A percentile compares a stretch with the other conserved stretches of the same genome.
phyloP scores from a whole-genome alignment of 768 basidiomycete species.

The Lactarius trivialis region DNA sequence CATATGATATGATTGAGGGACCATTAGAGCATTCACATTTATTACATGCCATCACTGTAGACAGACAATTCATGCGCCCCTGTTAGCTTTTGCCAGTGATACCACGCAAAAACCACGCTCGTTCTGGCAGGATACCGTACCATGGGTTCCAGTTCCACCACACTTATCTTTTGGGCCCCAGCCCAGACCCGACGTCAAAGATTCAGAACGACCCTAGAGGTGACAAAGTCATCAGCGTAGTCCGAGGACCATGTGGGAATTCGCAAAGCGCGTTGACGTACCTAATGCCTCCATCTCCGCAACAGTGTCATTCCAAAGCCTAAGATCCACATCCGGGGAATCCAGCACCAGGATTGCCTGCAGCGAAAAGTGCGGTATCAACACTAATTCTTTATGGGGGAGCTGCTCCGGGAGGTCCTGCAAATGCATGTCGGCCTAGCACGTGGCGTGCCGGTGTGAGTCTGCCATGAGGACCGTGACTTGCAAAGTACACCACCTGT shows the following conservation, averaged over 20 bases:
- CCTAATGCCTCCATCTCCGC: constrained; percentile 23
- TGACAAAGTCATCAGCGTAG: not conserved
- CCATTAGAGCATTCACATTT: not conserved
- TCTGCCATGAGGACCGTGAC: not conserved
- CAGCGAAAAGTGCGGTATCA: constrained; percentile 14
- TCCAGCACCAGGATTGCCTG: constrained; percentile 23
- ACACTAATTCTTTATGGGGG: constrained; percentile 2
- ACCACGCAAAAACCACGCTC: not conserved
- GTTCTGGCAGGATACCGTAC: not conserved
- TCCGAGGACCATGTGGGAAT: not conserved
- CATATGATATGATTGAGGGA: not conserved
- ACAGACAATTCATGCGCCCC: not conserved
- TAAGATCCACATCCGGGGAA: constrained; percentile 21
- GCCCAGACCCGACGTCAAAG: not conserved
- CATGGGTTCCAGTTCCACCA: not conserved
- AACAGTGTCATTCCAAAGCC: constrained; percentile 20
- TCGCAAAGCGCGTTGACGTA: not conserved
- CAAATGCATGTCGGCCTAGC: constrained; percentile 10
- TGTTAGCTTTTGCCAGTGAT: not conserved
- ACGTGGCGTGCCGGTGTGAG: not conserved
- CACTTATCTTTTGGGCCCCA: not conserved
- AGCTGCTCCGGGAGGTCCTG: constrained; percentile 3
- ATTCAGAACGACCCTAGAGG: constrained; percentile 6
- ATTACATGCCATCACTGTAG: not conserved
- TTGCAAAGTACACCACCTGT: constrained; percentile 2